Conservation (phyloP, 2,329 filamentous ascomycete genomes). For the Tolypocladium tundrense region DNA sequence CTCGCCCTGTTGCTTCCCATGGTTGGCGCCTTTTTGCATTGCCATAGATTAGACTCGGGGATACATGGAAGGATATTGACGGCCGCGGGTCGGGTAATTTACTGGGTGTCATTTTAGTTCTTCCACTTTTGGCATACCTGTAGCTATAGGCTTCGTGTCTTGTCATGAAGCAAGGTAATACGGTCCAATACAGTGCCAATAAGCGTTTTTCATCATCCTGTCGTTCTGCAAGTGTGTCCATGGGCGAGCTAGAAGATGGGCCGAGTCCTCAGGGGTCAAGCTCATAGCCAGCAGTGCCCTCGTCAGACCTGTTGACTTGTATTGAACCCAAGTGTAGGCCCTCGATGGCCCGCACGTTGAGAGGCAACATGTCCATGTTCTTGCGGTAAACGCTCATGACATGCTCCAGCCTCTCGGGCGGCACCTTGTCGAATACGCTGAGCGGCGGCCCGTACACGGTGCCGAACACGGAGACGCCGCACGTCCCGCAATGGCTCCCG, state of each 20-base stretch:
- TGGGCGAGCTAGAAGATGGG: not conserved
- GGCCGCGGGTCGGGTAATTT: not conserved
- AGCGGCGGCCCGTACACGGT: slow-evolving; percentile 19
- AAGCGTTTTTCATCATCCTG: not conserved
- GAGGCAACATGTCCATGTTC: slow-evolving; percentile 15
- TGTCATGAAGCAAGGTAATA: not conserved
- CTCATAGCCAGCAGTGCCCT: slow-evolving; percentile 15
- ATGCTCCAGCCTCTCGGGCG: slow-evolving; percentile 12
- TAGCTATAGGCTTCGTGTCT: not conserved
- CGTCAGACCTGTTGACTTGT: slow-evolving; percentile 9
- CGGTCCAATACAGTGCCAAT: not conserved
- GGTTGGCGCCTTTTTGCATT: not conserved
- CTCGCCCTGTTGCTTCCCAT: not conserved
- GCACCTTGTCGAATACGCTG: slow-evolving; percentile 14
- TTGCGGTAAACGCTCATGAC: slow-evolving; percentile 10
- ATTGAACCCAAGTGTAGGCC: slow-evolving; percentile 5
- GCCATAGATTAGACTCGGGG: not conserved
- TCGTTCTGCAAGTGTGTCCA: not conserved
- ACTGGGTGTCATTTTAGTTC: not conserved
- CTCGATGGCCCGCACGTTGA: slow-evolving; percentile 14
- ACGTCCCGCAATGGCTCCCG: slow-evolving; percentile 13
- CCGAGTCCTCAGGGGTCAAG: not conserved
- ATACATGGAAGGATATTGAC: not conserved
- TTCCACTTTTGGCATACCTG: not conserved
- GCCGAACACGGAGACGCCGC: slow-evolving; percentile 17